Base-by-base conservation (phyloP, 768 basidiomycete species). In the Kwoniella europaea region DNA sequence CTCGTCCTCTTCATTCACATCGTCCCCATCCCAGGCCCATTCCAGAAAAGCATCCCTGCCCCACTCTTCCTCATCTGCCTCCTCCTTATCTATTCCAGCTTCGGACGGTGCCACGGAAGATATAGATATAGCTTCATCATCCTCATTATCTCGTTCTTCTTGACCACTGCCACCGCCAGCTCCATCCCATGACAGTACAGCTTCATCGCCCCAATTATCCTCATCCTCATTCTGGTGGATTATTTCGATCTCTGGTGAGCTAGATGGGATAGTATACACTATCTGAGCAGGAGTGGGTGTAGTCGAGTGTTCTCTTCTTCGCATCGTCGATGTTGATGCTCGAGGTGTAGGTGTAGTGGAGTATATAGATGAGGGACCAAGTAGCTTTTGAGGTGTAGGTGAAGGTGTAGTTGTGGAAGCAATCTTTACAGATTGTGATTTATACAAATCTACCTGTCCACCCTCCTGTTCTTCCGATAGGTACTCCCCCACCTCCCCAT, bases 21-120 rank as follows among this genome's bases (percentile, higher is more conserved):
- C 59, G 9, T 71, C 63, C 18, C n/a, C 52, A 46, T 58, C 56
- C 46, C 44, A 68, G 2, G 46, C 67, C 67, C 67, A 68, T 42
- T 68, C 43, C 0, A 77, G 59, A 42, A 73, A 68, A 0, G 75
- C 74, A n/a, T 71, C 74, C 24, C 66, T 72, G 1, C 75, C 77
- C 75, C 77, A 76, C 2, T 69, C 72, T n/a, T 69, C 75, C 22
- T 71, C 69, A 18, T 72, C 75, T 16, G 52, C 66, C 10, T 22
- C 50, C 22, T 59, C 66, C 10, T 22, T 35, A 20, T 55, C 63
- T 1, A 66, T 22, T 22, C 67, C 71, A 29, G 62, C 64, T 41
- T 74, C 73, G 27, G 35, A 56, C 3, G 58, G 24, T 10, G 62
- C 67, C 10, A 65, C 55, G 24, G 71, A 65, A 22, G 71, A 72